Evolutionary conservation across 352 stramenopile species (phyloP), one percentile per base, ranked within the genome.

Genomic region (Pythium rishiriense): DNA sequence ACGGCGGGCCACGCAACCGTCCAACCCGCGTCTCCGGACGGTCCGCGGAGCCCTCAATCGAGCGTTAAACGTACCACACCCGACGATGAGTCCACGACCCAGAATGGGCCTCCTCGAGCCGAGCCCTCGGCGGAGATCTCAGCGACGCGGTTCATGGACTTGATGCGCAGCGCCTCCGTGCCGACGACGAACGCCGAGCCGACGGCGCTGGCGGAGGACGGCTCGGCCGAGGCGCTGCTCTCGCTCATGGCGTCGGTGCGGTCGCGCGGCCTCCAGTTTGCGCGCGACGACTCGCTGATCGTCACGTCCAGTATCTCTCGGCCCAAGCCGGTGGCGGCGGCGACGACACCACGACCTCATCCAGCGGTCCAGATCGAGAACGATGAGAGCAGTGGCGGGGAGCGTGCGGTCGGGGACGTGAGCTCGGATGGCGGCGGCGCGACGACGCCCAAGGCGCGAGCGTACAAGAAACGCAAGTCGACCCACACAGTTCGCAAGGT

Each of bases 391-490:
- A 62, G 47, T 49, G 39, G 47, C 19, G 31, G 51, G 3, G 59
- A 55, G 28, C 28, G 11, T 3, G 52, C 14, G 37, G 19, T 15
- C 5, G 61, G 37, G 7, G 61, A 55, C n/a, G 42, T 7, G 6
- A 54, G 45, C 43, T 60, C 52, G 4, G 52, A 68, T 19, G 45
- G 39, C 39, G 62, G 39, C 8, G 41, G 12, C 42, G 26, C 43
- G 5, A 21, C 33, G 10, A 61, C 42, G 26, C 42, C 39, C 0
- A 28, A 25, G 10, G 49, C 35, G 12, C 53, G 29, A 35, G 39
- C 42, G 25, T 45, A 61, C 29, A 70, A 70, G 63, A 64, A 64
- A 46, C 63, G 63, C 55, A 70, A 70, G 56, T 64, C 63, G 41
- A 70, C 63, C 1, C 63, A 65, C 19, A 64, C 63, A 2, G 56